Evolutionary conservation across 2,329 filamentous ascomycete genomes (phyloP).

Genomic region (Graphilbum sp.): DNA sequence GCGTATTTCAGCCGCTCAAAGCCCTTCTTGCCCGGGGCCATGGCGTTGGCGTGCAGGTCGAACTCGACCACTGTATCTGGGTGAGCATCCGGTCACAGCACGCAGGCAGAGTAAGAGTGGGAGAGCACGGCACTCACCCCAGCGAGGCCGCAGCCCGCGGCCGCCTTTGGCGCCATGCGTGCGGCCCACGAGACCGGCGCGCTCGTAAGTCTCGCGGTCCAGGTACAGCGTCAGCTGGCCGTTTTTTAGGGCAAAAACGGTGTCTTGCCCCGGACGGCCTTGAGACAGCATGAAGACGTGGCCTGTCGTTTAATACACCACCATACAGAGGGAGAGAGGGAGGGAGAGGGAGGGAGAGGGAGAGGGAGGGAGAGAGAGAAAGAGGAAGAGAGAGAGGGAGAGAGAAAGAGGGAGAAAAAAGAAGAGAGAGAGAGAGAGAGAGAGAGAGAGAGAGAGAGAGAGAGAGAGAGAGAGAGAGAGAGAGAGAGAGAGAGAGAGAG

Average conservation of each 20-base stretch:
- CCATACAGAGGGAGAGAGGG: too few relatives aligned
- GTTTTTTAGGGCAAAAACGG: constrained; percentile 53
- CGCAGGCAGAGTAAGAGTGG: too few relatives aligned
- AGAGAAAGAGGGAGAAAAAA: too few relatives aligned
- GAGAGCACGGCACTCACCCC: constrained; percentile 49
- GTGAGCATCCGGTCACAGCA: background rate
- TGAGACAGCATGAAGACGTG: constrained; percentile 73
- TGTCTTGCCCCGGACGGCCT: constrained; percentile 53
- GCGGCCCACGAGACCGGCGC: constrained; percentile 62
- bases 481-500: too few relatives aligned
- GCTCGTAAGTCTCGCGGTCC: constrained; percentile 68
- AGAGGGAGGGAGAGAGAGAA: too few relatives aligned
- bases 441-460: too few relatives aligned
- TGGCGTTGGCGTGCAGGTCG: constrained; percentile 56
- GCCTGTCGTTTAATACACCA: too few relatives aligned
- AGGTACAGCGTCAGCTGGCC: constrained; percentile 62
- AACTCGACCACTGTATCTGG: constrained; percentile 50
- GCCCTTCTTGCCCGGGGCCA: constrained; percentile 69
- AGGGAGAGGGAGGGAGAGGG: too few relatives aligned
- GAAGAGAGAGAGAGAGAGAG: too few relatives aligned
- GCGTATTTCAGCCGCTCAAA: constrained; percentile 68
- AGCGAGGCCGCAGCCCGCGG: constrained; percentile 50
- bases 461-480: too few relatives aligned
- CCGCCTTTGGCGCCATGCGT: constrained; percentile 42
- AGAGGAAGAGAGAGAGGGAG: too few relatives aligned